Evolutionary conservation across 768 basidiomycete genomes (phyloP).

Genomic region (Fibroporia radiculosa): DNA sequence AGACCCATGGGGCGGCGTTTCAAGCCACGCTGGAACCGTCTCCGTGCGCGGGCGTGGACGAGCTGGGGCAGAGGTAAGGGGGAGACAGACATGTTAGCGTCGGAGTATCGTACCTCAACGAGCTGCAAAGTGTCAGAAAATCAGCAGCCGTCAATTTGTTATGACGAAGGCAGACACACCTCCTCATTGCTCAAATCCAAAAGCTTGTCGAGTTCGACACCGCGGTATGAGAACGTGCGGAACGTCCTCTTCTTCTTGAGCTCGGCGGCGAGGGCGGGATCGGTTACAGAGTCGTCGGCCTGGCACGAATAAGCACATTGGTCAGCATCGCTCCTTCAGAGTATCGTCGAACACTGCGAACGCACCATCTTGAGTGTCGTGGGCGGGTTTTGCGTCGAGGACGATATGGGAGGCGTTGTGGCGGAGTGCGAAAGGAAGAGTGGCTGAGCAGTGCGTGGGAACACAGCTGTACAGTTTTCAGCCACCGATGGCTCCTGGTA

Average conservation of each 20-base stretch:
- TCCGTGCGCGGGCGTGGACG: slow-evolving; percentile 96
- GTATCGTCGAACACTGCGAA: slow-evolving; percentile 3
- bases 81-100: neutral
- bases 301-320: slow-evolving; percentile 23
- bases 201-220: slow-evolving; percentile 96
- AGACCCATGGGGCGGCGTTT: slow-evolving; percentile 98
- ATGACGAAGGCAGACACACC: slow-evolving; percentile 37
- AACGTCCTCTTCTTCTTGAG: slow-evolving; percentile 98
- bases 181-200: slow-evolving; percentile 95
- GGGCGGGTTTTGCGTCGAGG: slow-evolving; percentile 14
- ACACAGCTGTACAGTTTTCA: slow-evolving; percentile 45
- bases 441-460: slow-evolving; percentile 41
- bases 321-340: slow-evolving; percentile 14
- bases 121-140: slow-evolving; percentile 57
- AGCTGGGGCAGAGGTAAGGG: slow-evolving; percentile 41
- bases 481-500: slow-evolving; percentile 15
- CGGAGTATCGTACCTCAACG: slow-evolving; percentile 53
- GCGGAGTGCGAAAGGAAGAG: slow-evolving; percentile 13
- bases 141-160: no score
- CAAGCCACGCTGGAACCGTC: slow-evolving; percentile 98
- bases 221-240: slow-evolving; percentile 98
- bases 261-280: slow-evolving; percentile 90
- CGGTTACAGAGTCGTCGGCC: slow-evolving; percentile 82
- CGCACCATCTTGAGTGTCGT: slow-evolving; percentile 26
- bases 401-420: slow-evolving; percentile 10